phyloP scores from a whole-genome alignment of 495 filamentous ascomycete species.

The Aspergillus steynii region DNA sequence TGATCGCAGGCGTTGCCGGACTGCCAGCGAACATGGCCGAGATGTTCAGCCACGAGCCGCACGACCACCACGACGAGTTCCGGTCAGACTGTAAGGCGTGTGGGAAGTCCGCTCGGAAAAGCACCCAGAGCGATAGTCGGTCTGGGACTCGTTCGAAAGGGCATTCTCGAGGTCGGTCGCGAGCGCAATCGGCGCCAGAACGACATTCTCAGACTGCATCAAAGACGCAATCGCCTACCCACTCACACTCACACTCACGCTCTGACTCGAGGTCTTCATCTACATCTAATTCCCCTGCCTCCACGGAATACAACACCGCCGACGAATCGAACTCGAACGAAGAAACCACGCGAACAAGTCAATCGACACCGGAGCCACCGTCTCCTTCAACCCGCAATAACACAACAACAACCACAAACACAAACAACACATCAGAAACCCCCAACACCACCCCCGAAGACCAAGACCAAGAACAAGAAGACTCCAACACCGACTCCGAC shows the following conservation, averaged over 20 bases:
- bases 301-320: background rate
- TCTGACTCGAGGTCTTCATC: too few species aligned
- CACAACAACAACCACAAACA: too few species aligned
- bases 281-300: too few species aligned
- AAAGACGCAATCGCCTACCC: too few species aligned
- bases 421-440: too few species aligned
- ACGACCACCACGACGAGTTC: slow-evolving; percentile 11
- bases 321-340: background rate
- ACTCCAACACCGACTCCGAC: background rate
- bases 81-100: background rate
- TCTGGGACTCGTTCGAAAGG: background rate
- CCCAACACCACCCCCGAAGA: background rate
- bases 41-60: slow-evolving; percentile 20
- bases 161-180: background rate
- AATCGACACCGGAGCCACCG: background rate
- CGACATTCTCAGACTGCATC: too few species aligned
- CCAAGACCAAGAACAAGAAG: background rate
- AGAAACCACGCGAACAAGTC: too few species aligned
- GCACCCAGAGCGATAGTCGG: background rate
- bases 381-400: too few species aligned
- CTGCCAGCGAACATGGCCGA: slow-evolving; percentile 75
- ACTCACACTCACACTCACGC: too few species aligned
- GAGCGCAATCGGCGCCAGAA: background rate
- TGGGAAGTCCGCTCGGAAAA: background rate
- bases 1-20: slow-evolving; percentile 81